Base-by-base conservation (phyloP, 352 stramenopile genomes). In the Phytopythium delawarense region DNA sequence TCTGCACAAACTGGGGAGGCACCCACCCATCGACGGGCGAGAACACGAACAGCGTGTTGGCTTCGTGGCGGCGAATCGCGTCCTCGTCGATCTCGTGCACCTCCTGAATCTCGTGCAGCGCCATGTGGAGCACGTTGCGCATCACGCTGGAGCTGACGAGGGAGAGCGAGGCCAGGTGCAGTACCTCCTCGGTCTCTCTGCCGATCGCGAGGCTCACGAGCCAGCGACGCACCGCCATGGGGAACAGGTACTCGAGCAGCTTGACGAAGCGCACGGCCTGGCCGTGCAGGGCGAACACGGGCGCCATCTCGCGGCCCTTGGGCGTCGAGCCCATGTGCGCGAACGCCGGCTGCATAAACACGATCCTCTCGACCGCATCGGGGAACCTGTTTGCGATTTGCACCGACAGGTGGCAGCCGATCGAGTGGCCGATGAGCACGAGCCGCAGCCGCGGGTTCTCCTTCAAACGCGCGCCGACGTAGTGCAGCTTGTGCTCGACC, bases 281-380 rank as follows among this genome's bases (percentile, higher is more conserved):
- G 12, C 75, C 45, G 57, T 65, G 76, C 59, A 78, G 57, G 0
- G 66, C 59, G 51, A 92, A 86, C 23, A 92, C 28, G 7, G 78
- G 80, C 63, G 71, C 72, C 66, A 90, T 73, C 39, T 70, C 51
- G 23, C 58, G 64, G 42, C 75, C 83, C 53, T 88, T 79, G 4
- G 64, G 53, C 12, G 79, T 79, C 28, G 72, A 45, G 0, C 65
- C 77, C 54, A 92, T 88, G 67, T 86, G 75, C 70, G 78, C 78
- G 61, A 92, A 78, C 16, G 79, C 82, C 2, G 83, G 83, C 60
- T 90, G 80, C 77, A 92, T 88, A 23, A 90, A 58, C 56, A 89
- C 81, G 15, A 89, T 48, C 70, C 79, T 87, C 46, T 64, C 71
- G 45, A 90, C 69, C 28, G 76, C 75, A 45, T 80, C 57, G 20